Evolutionary conservation across 495 filamentous ascomycete genomes (phyloP).

Genomic region (Articulospora tetracladia): DNA sequence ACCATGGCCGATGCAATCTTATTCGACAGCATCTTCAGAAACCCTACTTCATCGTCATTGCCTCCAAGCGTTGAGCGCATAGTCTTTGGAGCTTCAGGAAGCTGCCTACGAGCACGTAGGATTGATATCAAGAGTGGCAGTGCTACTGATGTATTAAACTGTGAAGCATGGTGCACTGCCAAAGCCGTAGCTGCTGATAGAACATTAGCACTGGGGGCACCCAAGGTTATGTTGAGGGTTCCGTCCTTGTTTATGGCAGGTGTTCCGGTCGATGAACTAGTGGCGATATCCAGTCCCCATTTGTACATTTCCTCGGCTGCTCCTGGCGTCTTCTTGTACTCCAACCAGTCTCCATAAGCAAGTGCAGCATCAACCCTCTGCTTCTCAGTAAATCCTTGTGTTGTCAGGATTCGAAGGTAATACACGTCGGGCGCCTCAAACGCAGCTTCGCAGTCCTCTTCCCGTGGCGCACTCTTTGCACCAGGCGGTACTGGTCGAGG

Average conservation of each 20-base stretch:
- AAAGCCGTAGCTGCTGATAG: conserved; percentile 70
- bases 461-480: conserved; percentile 51
- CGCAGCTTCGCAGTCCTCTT: conserved; percentile 66
- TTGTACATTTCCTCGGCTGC: conserved; percentile 65
- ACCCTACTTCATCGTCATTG: conserved; percentile 4
- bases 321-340: conserved; percentile 61
- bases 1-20: conserved; percentile 35
- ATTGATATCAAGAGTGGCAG: conserved; percentile 86
- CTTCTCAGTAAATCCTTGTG: conserved; percentile 64
- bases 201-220: conserved; percentile 63
- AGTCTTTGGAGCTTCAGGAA: conserved; percentile 26
- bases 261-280: conserved; percentile 22
- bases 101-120: conserved; percentile 61
- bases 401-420: conserved; percentile 76
- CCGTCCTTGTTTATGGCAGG: conserved; percentile 60
- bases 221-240: conserved; percentile 49
- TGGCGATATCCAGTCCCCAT: conserved; percentile 69
- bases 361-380: conserved; percentile 77
- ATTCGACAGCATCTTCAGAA: conserved; percentile 16
- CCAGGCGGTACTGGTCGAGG: conserved; percentile 67
- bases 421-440: conserved; percentile 63
- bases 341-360: conserved; percentile 77
- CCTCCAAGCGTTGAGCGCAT: conserved; percentile 11
- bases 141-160: conserved; percentile 56
- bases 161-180: conserved; percentile 69